These are phyloP conservation scores for Pyrenochaeta sp. DNA, from an alignment of 2,329 filamentous ascomycete species.

Conservation along the genomic window DNA sequence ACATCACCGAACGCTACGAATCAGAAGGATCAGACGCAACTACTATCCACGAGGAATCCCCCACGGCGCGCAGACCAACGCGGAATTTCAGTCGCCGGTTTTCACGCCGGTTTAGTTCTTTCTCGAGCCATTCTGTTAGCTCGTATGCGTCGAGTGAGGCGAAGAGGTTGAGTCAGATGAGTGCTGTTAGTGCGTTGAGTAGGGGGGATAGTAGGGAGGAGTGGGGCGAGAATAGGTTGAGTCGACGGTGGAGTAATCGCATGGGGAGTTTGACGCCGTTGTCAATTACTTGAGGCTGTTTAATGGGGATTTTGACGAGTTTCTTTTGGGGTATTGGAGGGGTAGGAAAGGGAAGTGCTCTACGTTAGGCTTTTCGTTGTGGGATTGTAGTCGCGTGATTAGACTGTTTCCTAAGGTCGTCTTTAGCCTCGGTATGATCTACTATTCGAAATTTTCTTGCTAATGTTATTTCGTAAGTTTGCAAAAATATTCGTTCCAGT, in stretches of 20 bases:
- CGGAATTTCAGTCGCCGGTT: slow-evolving; percentile 6
- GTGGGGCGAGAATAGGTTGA: slow-evolving; percentile 3
- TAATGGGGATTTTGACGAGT: neutral
- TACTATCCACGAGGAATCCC: neutral
- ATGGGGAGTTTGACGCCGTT: slow-evolving; percentile 7
- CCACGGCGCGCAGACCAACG: slow-evolving; percentile 1
- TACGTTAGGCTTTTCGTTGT: too few species aligned
- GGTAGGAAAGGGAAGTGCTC: too few species aligned
- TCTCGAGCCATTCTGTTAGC: slow-evolving; percentile 4
- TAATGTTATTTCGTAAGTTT: too few species aligned
- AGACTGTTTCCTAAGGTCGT: too few species aligned
- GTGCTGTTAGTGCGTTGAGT: slow-evolving; percentile 1
- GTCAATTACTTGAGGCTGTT: neutral
- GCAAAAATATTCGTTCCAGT: too few species aligned
- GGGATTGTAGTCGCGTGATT: too few species aligned
- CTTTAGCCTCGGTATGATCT: too few species aligned
- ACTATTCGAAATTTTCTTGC: too few species aligned
- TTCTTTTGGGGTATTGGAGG: too few species aligned
- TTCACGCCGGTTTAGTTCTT: neutral
- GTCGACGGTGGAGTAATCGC: slow-evolving; percentile 4
- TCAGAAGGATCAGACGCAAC: neutral
- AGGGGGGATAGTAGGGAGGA: neutral
- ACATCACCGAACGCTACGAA: neutral
- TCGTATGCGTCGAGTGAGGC: slow-evolving; percentile 4
- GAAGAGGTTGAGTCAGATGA: slow-evolving; percentile 10